Conservation (phyloP, 2,329 filamentous ascomycete genomes). For the Tricladium varicosporioides region DNA sequence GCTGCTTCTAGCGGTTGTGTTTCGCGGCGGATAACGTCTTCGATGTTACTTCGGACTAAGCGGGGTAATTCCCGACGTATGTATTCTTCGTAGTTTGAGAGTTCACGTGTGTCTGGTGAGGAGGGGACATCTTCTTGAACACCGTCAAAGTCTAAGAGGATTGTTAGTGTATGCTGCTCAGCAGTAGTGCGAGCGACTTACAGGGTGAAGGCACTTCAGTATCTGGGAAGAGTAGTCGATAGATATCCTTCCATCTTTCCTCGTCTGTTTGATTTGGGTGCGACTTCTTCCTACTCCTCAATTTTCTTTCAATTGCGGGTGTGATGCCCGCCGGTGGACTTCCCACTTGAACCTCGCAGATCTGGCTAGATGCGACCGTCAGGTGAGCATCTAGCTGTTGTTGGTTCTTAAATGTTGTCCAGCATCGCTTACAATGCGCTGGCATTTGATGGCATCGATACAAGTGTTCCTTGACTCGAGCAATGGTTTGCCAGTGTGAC, state of each 20-base stretch:
- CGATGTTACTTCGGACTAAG: slow-evolving; percentile 10
- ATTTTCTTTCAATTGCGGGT: slow-evolving; percentile 10
- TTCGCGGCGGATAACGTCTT: slow-evolving; percentile 9
- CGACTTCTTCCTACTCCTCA: slow-evolving; percentile 19
- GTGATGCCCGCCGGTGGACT: slow-evolving; percentile 13
- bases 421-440: slow-evolving; percentile 19
- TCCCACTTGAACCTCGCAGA: slow-evolving; percentile 9
- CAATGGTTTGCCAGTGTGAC: slow-evolving; percentile 10
- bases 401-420: slow-evolving; percentile 14
- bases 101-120: slow-evolving; percentile 13
- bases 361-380: slow-evolving; percentile 6
- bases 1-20: slow-evolving; percentile 12
- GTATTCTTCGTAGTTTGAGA: slow-evolving; percentile 18
- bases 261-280: slow-evolving; percentile 15
- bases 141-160: slow-evolving; percentile 21
- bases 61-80: slow-evolving; percentile 17
- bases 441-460: slow-evolving; percentile 14
- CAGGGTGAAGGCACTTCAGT: slow-evolving; percentile 20
- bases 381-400: slow-evolving; percentile 16
- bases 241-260: slow-evolving; percentile 22
- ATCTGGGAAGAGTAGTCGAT: slow-evolving; percentile 19
- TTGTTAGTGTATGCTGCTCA: background rate
- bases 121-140: slow-evolving; percentile 11
- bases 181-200: slow-evolving; percentile 15
- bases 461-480: slow-evolving; percentile 21